Percentiles rank a stretch among this genome's conserved stretches.
phyloP scores from a whole-genome alignment of 768 basidiomycete genomes.

The Mycena kentingensis region DNA sequence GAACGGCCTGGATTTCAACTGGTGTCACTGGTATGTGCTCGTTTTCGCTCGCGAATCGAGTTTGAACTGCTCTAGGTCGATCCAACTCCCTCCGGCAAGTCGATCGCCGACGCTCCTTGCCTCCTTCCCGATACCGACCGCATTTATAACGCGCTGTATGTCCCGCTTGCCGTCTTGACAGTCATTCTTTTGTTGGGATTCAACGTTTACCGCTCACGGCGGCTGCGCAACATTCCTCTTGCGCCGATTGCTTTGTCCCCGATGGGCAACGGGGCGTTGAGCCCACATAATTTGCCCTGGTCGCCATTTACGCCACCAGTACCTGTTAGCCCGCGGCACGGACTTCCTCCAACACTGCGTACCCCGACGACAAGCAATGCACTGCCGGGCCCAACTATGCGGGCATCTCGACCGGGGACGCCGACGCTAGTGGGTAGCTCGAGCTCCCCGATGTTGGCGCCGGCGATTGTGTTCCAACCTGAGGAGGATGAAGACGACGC shows the following conservation, averaged over 20 bases:
- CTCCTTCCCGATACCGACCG: conserved; percentile 71
- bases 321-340: conserved; percentile 41
- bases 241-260: conserved; percentile 36
- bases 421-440: no score
- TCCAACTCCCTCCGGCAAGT: conserved; percentile 35
- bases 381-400: conserved; percentile 38
- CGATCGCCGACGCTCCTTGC: conserved; percentile 70
- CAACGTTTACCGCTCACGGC: conserved; percentile 39
- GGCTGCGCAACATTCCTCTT: conserved; percentile 25
- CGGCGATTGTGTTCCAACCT: conserved; percentile 28
- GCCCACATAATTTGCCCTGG: conserved; percentile 37
- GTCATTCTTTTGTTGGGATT: conserved; percentile 47
- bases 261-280: conserved; percentile 26
- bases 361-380: conserved; percentile 42
- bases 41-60: not conserved
- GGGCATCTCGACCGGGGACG: conserved; percentile 44
- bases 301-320: conserved; percentile 41
- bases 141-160: conserved; percentile 63
- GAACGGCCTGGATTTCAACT: conserved; percentile 83
- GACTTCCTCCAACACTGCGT: conserved; percentile 43
- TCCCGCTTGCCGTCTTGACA: conserved; percentile 62
- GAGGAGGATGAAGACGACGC: conserved; percentile 53
- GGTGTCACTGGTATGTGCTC: conserved; percentile 48
- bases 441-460: conserved; percentile 37
- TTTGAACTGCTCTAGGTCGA: conserved; percentile 26